Evolutionary conservation across 2,329 filamentous ascomycete genomes (phyloP), one percentile per base, ranked within the genome.

Genomic region (Arachnomyces sp.): DNA sequence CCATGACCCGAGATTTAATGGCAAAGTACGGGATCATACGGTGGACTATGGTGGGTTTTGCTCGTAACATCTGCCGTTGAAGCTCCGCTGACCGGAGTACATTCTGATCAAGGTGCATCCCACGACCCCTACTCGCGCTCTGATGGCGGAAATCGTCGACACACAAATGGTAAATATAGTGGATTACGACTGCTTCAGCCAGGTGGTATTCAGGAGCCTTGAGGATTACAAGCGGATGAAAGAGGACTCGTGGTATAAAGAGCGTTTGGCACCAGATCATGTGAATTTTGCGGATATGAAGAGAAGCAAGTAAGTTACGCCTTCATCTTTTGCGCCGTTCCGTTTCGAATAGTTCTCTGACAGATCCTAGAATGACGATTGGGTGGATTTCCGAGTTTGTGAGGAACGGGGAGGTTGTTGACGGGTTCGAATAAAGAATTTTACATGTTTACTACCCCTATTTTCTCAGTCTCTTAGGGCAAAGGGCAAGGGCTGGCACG

Each of bases 261-360:
- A 69, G 45, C 56, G 68, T 41, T 44, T 74, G 13, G 46, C 62
- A 0, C 49, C 50, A 2, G 71, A 74, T 46, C 69, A 73, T 52
- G 65, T 69, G 46, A 67, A 68, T 3, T 73, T 73, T 55, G 71
- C 69, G 0, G 70, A 74, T 48, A 71, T 66, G 1, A 66, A 66
- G 46, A 57, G 56, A 43, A 71, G 66, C 55, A 50, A 39, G 55
- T 54, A 44, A 50, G 56, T 54, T 28, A n/a, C n/a, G n/a, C 28
- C 14, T 2, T 14, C 13, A 12, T 31, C 4, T 12, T 25, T 25
- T 5, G 9, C 5, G 9, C 21, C 21, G 9, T 25, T 5, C 21
- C 21, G 21, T 9, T 25, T 13, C 16, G 17, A 9, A 39, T 34
- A 16, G 17, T 31, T 8, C 16, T 8, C 41, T 35, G 31, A 12